phyloP scores from a whole-genome alignment of 306 rosid genomes.

The Cyclanthera cordifolia region DNA sequence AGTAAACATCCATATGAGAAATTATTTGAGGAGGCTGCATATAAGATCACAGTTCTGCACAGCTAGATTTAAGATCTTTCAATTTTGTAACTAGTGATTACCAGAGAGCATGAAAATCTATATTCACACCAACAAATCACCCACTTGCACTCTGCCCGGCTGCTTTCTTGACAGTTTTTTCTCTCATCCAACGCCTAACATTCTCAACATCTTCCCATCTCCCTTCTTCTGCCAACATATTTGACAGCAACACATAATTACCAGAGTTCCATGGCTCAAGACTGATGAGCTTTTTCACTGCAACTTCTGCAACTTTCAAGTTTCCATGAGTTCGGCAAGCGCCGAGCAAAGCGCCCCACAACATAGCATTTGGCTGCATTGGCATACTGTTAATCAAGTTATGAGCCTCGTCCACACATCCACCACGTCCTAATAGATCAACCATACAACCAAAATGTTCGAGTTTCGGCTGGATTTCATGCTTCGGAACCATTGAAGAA shows the following conservation, averaged over 20 bases:
- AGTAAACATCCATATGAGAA: not conserved
- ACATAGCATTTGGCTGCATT: conserved; percentile 51
- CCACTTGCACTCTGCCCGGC: conserved; percentile 62
- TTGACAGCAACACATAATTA: conserved; percentile 63
- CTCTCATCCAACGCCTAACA: conserved; percentile 50
- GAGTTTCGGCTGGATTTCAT: conserved; percentile 41
- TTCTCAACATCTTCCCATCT: conserved; percentile 74
- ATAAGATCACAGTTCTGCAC: not conserved
- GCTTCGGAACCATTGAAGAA: conserved; percentile 35
- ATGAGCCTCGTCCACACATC: conserved; percentile 43
- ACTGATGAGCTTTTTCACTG: conserved; percentile 47
- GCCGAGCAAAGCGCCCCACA: conserved; percentile 78
- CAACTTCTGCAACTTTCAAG: conserved; percentile 41
- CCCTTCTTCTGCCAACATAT: conserved; percentile 67
- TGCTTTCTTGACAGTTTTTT: conserved; percentile 38
- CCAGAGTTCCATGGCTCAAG: conserved; percentile 83
- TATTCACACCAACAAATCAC: not conserved
- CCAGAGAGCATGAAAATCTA: not conserved
- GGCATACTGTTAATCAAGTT: conserved; percentile 61
- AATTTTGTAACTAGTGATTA: not conserved
- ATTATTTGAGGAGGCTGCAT: not conserved
- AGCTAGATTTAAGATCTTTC: not conserved
- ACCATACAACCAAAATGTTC: conserved; percentile 82
- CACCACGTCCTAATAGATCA: conserved; percentile 66
- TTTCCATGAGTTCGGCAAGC: conserved; percentile 69